A percentile compares a stretch with the other conserved stretches of the same genome.
Conservation (phyloP, 2,329 filamentous ascomycete genomes). For the Monosporascus sp. region DNA sequence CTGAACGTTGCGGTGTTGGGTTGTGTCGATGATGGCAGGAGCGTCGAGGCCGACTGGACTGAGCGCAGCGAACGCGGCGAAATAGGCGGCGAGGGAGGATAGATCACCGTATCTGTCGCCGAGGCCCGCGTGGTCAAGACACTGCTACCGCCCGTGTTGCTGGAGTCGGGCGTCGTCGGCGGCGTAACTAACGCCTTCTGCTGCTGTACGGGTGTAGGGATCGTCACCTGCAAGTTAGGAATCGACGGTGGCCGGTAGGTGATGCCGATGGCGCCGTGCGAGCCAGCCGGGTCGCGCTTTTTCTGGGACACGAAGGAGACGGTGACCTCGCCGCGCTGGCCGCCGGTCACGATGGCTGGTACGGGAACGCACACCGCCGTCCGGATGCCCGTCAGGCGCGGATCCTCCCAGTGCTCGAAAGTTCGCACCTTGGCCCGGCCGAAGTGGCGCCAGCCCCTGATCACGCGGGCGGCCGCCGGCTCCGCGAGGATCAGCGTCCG, state of each 20-base stretch:
- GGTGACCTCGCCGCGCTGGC: conserved; percentile 61
- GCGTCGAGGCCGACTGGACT: conserved; percentile 30
- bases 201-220: not conserved
- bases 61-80: conserved; percentile 31
- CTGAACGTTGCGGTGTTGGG: conserved; percentile 8
- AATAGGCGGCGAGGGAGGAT: conserved; percentile 31
- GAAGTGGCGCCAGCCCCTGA: conserved; percentile 66
- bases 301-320: conserved; percentile 61
- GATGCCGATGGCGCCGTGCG: conserved; percentile 65
- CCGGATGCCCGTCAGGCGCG: conserved; percentile 28
- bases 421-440: conserved; percentile 41
- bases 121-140: conserved; percentile 8
- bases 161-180: conserved; percentile 25
- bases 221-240: conserved; percentile 6
- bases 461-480: conserved; percentile 58
- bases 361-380: conserved; percentile 43
- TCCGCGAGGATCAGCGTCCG: conserved; percentile 62
- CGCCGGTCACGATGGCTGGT: conserved; percentile 45
- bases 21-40: conserved; percentile 21
- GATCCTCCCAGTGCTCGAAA: conserved; percentile 43
- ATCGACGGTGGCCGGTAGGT: conserved; percentile 59
- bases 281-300: conserved; percentile 52
- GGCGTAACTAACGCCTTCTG: conserved; percentile 20
- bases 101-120: conserved; percentile 15
- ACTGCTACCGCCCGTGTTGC: conserved; percentile 6